Base-by-base conservation (phyloP, 176 grass and related monocot species). In the Hsuehochloa calcarea region DNA sequence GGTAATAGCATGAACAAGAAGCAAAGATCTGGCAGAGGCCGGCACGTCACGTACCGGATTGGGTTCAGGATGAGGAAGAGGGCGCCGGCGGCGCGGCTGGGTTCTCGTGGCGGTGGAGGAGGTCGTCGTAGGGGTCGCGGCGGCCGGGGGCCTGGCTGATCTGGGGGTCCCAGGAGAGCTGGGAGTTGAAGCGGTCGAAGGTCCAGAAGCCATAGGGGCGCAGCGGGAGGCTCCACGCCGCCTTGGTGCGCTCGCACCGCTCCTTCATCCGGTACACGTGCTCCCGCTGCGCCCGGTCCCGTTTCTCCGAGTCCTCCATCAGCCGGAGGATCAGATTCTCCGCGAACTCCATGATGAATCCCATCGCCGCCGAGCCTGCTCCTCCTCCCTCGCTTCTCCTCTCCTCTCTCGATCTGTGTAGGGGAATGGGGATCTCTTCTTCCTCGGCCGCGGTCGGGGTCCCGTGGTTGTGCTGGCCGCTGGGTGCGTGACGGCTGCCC, bases 171-270 rank as follows among this genome's bases (percentile, higher is more conserved):
- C 69, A 86, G 73, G 58, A 54, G 80, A 96, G 91, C 88, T 99
- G 93, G 75, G 89, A 70, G 82, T 99, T 99, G 92, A 99, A 94
- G 22, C 91, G 90, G 0, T 99, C 97, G 84, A 99, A 99, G 86
- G 91, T 99, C 91, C 93, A 96, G 91, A 92, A 96, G 51, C 97
- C 97, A 86, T 94, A 99, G 74, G 97, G 93, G 69, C 90, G 88
- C 50, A 99, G 81, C 14, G 97, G 93, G 23, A 99, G 97, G 20
- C 44, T 87, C 93, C 97, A 99, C 51, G 91, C 88, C 31, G 85
- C 91, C 92, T 96, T 99, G 72, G 93, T 89, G 78, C 89, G 87
- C 72, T 89, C 86, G 90, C 96, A 99, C 6, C 78, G 77, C 91
- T 99, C 93, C 91, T 81, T 82, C 88, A 96, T 94, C 85, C 60